Conservation (phyloP, 768 basidiomycete species). For the Pholiota microspora region DNA sequence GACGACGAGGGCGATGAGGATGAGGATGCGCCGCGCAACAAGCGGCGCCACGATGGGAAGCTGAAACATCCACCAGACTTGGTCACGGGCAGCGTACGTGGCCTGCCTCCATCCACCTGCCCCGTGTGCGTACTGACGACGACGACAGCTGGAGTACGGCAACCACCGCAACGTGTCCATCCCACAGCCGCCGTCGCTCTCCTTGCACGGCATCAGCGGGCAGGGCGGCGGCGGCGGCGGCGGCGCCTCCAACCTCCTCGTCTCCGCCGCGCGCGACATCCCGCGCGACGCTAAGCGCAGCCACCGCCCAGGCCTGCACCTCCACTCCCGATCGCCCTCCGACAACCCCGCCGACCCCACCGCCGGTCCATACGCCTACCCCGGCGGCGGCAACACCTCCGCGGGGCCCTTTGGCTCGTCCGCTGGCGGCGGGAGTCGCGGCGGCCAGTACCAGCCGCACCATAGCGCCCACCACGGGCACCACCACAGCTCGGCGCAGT, state of each 20-base stretch:
- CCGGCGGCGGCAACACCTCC: constrained; percentile 1
- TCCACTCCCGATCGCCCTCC: constrained; percentile 18
- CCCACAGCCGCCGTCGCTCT: constrained; percentile 28
- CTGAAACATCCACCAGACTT: constrained; percentile 25
- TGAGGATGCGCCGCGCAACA: constrained; percentile 25
- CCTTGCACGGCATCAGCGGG: constrained; percentile 23
- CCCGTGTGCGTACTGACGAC: neutral
- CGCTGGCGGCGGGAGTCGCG: constrained; percentile 4
- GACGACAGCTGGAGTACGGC: constrained; percentile 22
- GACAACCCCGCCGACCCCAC: constrained; percentile 15
- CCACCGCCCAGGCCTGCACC: constrained; percentile 2
- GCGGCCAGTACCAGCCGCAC: constrained; percentile 9
- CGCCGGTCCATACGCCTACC: constrained; percentile 16
- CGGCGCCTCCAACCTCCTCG: constrained; percentile 13
- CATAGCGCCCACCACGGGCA: constrained; percentile 15
- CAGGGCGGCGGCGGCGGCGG: constrained; percentile 19
- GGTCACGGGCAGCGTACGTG: constrained; percentile 19
- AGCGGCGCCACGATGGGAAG: constrained; percentile 33
- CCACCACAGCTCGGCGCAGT: constrained; percentile 17
- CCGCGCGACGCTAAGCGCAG: constrained; percentile 3
- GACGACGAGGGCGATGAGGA: constrained; percentile 43
- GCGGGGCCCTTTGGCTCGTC: constrained; percentile 9
- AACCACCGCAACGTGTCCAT: constrained; percentile 25
- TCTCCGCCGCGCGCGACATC: constrained; percentile 17
- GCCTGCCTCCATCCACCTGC: constrained; percentile 3